A percentile compares a stretch with the other conserved stretches of the same genome.
phyloP scores from a whole-genome alignment of 257 asterid species.

The Paulownia fortunei region DNA sequence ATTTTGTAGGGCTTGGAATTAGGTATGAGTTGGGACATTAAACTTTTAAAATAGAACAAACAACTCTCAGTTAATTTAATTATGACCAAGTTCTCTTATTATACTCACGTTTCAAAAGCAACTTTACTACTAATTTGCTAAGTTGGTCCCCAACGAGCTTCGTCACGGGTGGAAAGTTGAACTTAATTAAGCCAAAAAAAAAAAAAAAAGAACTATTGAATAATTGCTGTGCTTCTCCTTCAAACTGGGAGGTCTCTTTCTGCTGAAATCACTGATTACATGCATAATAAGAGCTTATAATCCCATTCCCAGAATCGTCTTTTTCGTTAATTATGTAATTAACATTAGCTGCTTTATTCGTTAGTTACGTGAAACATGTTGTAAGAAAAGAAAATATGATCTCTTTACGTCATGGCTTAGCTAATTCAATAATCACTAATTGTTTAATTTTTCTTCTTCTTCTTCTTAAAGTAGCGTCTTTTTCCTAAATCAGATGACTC shows the following conservation, averaged over 20 bases:
- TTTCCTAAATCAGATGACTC: background rate
- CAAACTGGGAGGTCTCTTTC: conserved; percentile 41
- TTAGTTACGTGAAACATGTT: conserved; percentile 24
- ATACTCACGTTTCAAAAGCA: background rate
- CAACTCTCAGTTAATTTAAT: background rate
- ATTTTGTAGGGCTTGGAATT: background rate
- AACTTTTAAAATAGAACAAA: background rate
- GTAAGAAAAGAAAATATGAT: background rate
- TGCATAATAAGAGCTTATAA: conserved; percentile 22
- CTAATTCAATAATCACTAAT: conserved; percentile 16
- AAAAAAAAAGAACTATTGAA: background rate
- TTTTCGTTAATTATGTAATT: background rate
- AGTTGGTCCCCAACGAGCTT: background rate
- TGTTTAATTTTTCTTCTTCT: background rate
- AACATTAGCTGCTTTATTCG: background rate
- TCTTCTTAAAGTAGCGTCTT: background rate
- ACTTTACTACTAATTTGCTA: background rate
- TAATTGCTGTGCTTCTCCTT: conserved; percentile 34
- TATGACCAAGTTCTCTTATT: background rate
- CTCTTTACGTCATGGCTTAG: conserved; percentile 41
- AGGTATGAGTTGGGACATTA: background rate
- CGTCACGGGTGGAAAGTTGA: conserved; percentile 19
- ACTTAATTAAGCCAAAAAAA: conserved; percentile 17
- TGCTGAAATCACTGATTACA: conserved; percentile 36
- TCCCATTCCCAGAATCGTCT: conserved; percentile 1